Percentiles rank a stretch among this genome's conserved stretches.
Evolutionary conservation across 495 filamentous ascomycete species (phyloP).

Genomic region (Pyrenopolyporus hunteri): DNA sequence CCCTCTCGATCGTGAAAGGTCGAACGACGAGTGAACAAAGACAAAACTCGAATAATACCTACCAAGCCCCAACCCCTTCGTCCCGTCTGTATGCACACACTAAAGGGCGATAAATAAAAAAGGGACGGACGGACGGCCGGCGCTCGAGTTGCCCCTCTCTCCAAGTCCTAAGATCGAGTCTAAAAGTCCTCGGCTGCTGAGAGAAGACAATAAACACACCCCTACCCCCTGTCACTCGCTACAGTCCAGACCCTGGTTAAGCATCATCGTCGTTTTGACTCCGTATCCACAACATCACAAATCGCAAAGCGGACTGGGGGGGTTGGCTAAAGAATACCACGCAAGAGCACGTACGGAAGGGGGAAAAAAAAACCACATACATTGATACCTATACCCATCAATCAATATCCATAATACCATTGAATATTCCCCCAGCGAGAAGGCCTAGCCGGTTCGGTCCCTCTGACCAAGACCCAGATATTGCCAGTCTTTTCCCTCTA

Average conservation of each 20-base stretch:
- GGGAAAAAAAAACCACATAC: too few relatives aligned
- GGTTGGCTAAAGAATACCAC: too few relatives aligned
- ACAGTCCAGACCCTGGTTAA: constrained; percentile 30
- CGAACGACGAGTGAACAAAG: constrained; percentile 21
- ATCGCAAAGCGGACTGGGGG: constrained; percentile 4
- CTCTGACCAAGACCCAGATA: constrained; percentile 30
- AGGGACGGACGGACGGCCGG: constrained; percentile 7
- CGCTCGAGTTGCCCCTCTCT: constrained; percentile 18
- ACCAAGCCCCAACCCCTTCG: constrained; percentile 9
- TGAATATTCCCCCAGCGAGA: constrained; percentile 19
- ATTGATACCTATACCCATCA: too few relatives aligned
- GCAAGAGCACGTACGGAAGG: too few relatives aligned
- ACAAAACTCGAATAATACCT: constrained; percentile 8
- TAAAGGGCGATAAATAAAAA: neutral
- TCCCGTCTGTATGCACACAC: too few relatives aligned
- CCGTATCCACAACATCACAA: constrained; percentile 33
- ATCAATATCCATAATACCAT: neutral
- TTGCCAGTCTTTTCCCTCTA: constrained; percentile 39
- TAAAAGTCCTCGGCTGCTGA: constrained; percentile 30
- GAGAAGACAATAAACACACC: constrained; percentile 1
- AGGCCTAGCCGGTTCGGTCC: constrained; percentile 12
- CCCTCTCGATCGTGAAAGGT: constrained; percentile 19
- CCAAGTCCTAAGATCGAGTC: constrained; percentile 6
- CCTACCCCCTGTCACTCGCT: constrained; percentile 35
- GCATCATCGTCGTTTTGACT: constrained; percentile 41